A percentile compares a stretch with the other conserved stretches of the same genome.
These are phyloP conservation scores for Cryphonectria japonica DNA, from an alignment of 2,329 filamentous ascomycete genomes.

Conservation along the genomic window DNA sequence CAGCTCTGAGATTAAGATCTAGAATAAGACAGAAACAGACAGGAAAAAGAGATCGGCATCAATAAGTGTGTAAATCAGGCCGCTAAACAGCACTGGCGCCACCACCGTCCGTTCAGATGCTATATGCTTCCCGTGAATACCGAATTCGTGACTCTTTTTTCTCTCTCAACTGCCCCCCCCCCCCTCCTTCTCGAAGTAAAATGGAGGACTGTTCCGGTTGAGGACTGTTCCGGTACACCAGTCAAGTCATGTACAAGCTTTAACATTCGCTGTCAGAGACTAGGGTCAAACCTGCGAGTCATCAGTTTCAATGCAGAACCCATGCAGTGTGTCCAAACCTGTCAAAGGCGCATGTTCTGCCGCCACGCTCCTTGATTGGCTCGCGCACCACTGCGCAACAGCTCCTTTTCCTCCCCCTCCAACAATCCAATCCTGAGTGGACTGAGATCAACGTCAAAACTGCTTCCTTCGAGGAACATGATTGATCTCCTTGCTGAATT, in stretches of 20 bases:
- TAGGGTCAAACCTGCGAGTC: background rate
- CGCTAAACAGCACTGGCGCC: background rate
- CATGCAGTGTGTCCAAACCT: background rate
- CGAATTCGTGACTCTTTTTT: background rate
- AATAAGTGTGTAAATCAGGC: background rate
- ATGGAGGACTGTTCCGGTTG: background rate
- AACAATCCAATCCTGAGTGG: background rate
- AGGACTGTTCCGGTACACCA: background rate
- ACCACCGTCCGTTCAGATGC: background rate
- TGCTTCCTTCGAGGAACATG: background rate
- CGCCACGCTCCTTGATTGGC: background rate
- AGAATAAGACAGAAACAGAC: background rate
- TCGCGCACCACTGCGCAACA: background rate
- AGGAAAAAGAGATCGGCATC: background rate
- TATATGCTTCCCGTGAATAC: background rate
- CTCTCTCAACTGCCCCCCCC: too few species aligned
- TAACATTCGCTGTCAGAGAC: background rate
- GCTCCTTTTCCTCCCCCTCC: background rate
- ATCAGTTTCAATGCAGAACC: background rate
- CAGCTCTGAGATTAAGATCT: background rate
- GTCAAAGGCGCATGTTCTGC: background rate
- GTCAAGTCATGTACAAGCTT: background rate
- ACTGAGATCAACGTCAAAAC: constrained; percentile 1
- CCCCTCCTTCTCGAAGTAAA: background rate
- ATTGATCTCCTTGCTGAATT: too few species aligned